Evolutionary conservation across 805 yeast species (phyloP).

Genomic region (Kazachstania taianensis): DNA sequence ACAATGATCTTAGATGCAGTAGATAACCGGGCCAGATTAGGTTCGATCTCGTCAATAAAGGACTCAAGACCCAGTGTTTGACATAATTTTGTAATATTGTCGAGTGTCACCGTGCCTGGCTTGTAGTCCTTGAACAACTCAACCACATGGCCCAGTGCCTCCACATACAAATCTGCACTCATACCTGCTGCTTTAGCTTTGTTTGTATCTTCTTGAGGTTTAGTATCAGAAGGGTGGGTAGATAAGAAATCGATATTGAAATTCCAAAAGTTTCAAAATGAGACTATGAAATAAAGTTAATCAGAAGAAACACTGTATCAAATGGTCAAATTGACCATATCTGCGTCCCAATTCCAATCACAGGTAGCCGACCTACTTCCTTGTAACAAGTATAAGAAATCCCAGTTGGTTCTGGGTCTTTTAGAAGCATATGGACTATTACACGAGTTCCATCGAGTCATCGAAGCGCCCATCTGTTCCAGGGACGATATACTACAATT

Average conservation of each 20-base stretch:
- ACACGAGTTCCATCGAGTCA: constrained; percentile 17
- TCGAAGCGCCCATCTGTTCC: constrained; percentile 13
- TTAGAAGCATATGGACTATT: constrained; percentile 17
- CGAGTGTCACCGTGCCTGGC: constrained; percentile 26
- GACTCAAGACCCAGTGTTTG: constrained; percentile 28
- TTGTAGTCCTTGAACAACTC: constrained; percentile 24
- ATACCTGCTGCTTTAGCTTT: constrained; percentile 5
- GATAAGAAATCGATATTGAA: too few species aligned
- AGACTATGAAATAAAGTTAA: neutral
- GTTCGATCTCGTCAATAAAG: constrained; percentile 25
- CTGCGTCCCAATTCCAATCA: constrained; percentile 23
- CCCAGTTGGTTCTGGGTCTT: constrained; percentile 19
- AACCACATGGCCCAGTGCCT: constrained; percentile 23
- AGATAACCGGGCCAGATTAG: constrained; percentile 22
- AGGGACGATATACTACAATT: constrained; percentile 35
- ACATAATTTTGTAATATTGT: constrained; percentile 27
- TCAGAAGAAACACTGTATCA: neutral
- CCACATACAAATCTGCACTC: constrained; percentile 21
- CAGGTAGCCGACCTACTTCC: constrained; percentile 27
- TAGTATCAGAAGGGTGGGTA: too few species aligned
- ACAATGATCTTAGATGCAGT: constrained; percentile 31
- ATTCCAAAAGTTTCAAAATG: too few species aligned
- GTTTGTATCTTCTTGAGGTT: too few species aligned
- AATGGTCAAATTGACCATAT: constrained; percentile 18
- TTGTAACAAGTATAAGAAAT: constrained; percentile 20